Percentiles rank a stretch among this genome's conserved stretches.
These are phyloP conservation scores for Pelargonium cotyledonis DNA, from an alignment of 441 rosid species.

Conservation along the genomic window DNA sequence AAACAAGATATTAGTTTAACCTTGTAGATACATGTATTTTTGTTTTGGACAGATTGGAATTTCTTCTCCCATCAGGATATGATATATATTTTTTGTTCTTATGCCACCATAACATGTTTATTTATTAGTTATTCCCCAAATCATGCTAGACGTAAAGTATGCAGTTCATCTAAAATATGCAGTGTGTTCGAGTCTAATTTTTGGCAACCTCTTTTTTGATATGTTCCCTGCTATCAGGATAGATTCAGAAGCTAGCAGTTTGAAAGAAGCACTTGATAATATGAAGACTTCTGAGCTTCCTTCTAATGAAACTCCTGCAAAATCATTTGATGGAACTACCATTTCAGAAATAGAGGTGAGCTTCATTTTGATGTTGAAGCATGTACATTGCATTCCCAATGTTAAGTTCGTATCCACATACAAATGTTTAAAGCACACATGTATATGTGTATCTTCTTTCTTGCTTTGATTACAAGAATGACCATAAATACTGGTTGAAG, in stretches of 20 bases:
- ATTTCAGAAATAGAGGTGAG: constrained; percentile 49
- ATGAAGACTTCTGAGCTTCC: constrained; percentile 30
- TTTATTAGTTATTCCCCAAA: background rate
- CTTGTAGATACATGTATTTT: no score
- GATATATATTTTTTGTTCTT: background rate
- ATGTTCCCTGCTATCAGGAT: constrained; percentile 62
- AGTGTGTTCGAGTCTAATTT: background rate
- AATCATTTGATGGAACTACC: constrained; percentile 32
- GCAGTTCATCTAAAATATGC: background rate
- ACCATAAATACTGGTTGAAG: background rate
- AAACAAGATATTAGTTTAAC: no score
- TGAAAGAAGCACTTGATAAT: constrained; percentile 61
- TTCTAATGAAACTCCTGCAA: constrained; percentile 30
- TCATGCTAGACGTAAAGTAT: background rate
- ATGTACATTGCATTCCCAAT: constrained; percentile 2
- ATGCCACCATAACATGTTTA: background rate
- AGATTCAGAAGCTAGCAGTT: constrained; percentile 66
- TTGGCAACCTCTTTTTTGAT: constrained; percentile 11
- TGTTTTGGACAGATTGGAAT: no score
- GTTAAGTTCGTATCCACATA: background rate
- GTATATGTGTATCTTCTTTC: background rate
- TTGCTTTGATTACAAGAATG: background rate
- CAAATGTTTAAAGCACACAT: background rate
- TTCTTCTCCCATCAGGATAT: no score
- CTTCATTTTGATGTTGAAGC: constrained; percentile 12